These are phyloP conservation scores for Esteya vermicola DNA, from an alignment of 2,329 filamentous ascomycete genomes.

Conservation along the genomic window DNA sequence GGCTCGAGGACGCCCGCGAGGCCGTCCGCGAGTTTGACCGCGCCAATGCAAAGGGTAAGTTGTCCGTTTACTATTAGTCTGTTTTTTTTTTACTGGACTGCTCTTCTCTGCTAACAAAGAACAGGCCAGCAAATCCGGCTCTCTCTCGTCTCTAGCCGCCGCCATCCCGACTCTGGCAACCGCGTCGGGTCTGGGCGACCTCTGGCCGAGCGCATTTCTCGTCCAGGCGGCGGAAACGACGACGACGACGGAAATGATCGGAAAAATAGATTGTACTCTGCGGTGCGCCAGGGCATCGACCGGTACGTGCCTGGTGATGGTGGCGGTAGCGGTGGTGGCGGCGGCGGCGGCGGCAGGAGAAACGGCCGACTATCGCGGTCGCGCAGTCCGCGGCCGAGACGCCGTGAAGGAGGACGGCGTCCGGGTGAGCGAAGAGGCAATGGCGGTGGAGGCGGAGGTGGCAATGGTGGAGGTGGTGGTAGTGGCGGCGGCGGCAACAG, in stretches of 20 bases:
- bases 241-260: constrained; percentile 16
- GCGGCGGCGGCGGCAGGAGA: constrained; percentile 15
- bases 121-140: constrained; percentile 70
- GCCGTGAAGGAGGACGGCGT: constrained; percentile 28
- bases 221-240: constrained; percentile 33
- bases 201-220: constrained; percentile 46
- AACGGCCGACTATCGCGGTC: no score
- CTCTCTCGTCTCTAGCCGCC: constrained; percentile 41
- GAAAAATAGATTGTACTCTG: constrained; percentile 13
- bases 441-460: constrained; percentile 16
- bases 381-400: constrained; percentile 41
- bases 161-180: constrained; percentile 36
- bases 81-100: background rate
- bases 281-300: constrained; percentile 56
- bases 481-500: constrained; percentile 23
- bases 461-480: constrained; percentile 21
- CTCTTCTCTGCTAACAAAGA: background rate
- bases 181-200: constrained; percentile 37
- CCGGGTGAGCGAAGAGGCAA: constrained; percentile 29
- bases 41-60: constrained; percentile 68
- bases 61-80: background rate
- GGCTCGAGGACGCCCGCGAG: constrained; percentile 52
- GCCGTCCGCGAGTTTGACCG: constrained; percentile 75
- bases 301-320: constrained; percentile 51
- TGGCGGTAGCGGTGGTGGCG: no score